Percentiles rank a stretch among this genome's conserved stretches.
phyloP scores from a whole-genome alignment of 352 stramenopile species.

The Pythium biforme region DNA sequence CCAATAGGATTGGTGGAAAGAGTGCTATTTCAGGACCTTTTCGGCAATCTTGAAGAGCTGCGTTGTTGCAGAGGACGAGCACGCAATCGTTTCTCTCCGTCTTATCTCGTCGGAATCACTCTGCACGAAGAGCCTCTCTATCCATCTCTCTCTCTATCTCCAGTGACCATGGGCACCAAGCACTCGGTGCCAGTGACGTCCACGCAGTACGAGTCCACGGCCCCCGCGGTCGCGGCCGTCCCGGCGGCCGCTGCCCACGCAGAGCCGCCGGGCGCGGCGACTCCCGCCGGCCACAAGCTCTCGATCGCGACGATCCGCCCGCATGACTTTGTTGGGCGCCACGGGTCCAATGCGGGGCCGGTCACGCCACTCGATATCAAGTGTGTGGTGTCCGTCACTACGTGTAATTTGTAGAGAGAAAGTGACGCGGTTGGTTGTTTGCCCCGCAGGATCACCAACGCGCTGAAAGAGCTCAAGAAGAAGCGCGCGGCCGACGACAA shows the following conservation, averaged over 20 bases:
- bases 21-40: not conserved
- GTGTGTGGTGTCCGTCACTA: constrained; percentile 26
- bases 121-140: too few species aligned
- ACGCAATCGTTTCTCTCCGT: not conserved
- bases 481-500: constrained; percentile 49
- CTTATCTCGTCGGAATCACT: too few species aligned
- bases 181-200: constrained; percentile 54
- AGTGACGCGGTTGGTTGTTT: too few species aligned
- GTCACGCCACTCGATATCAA: constrained; percentile 68
- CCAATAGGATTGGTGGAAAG: not conserved
- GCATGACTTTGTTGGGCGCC: constrained; percentile 30
- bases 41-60: constrained; percentile 22
- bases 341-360: not conserved
- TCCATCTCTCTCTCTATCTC: not conserved
- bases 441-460: constrained; percentile 64
- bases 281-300: constrained; percentile 16
- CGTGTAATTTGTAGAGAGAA: too few species aligned
- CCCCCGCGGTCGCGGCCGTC: not conserved
- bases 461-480: constrained; percentile 70
- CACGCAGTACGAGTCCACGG: constrained; percentile 23
- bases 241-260: constrained; percentile 2
- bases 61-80: not conserved
- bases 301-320: constrained; percentile 52
- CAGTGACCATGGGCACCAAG: constrained; percentile 55
- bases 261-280: not conserved